These are phyloP conservation scores for Pestalotiopsis fici DNA, from an alignment of 2,329 filamentous ascomycete genomes.

Conservation along the genomic window DNA sequence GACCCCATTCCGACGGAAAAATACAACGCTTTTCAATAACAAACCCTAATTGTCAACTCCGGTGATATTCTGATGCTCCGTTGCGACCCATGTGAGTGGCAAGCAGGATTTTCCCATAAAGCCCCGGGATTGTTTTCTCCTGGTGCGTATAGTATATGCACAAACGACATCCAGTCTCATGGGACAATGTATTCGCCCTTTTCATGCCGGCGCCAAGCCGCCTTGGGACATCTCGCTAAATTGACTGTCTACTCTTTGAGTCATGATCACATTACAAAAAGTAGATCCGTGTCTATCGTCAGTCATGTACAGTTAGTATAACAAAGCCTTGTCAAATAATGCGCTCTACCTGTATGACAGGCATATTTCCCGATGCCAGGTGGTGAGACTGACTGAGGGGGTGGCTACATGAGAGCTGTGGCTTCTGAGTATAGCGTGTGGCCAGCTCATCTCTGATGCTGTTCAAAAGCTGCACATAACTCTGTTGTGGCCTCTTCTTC, in stretches of 20 bases:
- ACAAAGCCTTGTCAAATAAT: conserved; percentile 7
- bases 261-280: conserved; percentile 4
- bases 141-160: background rate
- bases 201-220: too few relatives aligned
- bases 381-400: conserved; percentile 73
- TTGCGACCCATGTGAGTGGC: background rate
- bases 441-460: conserved; percentile 89
- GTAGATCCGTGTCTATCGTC: conserved; percentile 17
- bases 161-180: background rate
- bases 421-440: conserved; percentile 89
- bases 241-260: background rate
- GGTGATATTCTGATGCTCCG: background rate
- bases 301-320: conserved; percentile 13
- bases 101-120: background rate
- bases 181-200: background rate
- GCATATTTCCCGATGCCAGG: conserved; percentile 15
- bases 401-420: conserved; percentile 94
- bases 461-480: conserved; percentile 93
- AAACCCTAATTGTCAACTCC: background rate
- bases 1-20: background rate
- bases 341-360: conserved; percentile 15
- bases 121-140: background rate
- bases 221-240: background rate
- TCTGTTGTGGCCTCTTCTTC: conserved; percentile 92
- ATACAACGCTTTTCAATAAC: background rate